A percentile compares a stretch with the other conserved stretches of the same genome.
These are phyloP conservation scores for Withania somnifera DNA, from an alignment of 305 asterid genomes.

Conservation along the genomic window DNA sequence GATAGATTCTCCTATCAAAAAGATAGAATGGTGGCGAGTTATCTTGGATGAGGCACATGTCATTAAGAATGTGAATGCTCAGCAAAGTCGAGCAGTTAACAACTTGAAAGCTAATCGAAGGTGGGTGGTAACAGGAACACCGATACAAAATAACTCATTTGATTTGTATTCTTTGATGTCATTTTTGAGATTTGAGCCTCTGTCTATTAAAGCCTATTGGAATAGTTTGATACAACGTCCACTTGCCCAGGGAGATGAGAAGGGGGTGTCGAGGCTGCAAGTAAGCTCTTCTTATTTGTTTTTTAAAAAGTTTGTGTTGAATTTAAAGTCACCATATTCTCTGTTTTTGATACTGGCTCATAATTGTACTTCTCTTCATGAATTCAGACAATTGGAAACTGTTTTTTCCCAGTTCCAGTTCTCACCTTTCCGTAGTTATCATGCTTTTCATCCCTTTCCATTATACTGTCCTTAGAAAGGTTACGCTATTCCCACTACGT, in stretches of 20 bases:
- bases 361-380: not conserved
- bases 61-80: conserved; percentile 67
- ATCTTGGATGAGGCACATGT: conserved; percentile 93
- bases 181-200: conserved; percentile 81
- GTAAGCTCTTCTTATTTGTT: conserved; percentile 21
- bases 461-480: not conserved
- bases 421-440: not conserved
- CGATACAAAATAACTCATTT: conserved; percentile 65
- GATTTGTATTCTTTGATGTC: conserved; percentile 80
- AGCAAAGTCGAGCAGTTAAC: conserved; percentile 71
- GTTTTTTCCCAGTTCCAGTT: not conserved
- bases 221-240: conserved; percentile 71
- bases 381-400: not conserved
- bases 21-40: conserved; percentile 85
- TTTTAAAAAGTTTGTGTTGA: not conserved
- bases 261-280: conserved; percentile 76
- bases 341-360: not conserved
- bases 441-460: not conserved
- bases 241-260: conserved; percentile 61
- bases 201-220: conserved; percentile 74
- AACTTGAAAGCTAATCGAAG: conserved; percentile 64
- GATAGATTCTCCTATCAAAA: conserved; percentile 52
- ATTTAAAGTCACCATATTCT: not conserved
- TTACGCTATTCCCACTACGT: not conserved
- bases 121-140: conserved; percentile 94